These are phyloP conservation scores for Phaeolepiota aurea DNA, from an alignment of 768 basidiomycete genomes.

Conservation along the genomic window DNA sequence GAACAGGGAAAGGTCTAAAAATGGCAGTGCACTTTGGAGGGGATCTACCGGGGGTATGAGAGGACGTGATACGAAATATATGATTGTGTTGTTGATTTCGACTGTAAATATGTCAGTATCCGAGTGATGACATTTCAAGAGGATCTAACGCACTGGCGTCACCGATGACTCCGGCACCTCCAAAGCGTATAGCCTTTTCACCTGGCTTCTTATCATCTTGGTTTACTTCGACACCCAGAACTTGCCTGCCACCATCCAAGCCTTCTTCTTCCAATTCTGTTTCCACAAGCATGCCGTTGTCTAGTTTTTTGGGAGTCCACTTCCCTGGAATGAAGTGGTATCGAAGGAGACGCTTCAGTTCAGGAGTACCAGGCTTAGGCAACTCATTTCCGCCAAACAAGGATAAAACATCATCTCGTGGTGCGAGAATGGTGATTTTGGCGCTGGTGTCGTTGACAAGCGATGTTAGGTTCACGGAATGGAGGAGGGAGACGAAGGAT, in stretches of 20 bases:
- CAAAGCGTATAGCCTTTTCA: slow-evolving; percentile 64
- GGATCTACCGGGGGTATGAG: slow-evolving; percentile 77
- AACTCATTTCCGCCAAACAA: slow-evolving; percentile 44
- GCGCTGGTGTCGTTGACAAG: slow-evolving; percentile 64
- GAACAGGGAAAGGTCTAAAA: slow-evolving; percentile 84
- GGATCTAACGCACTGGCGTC: slow-evolving; percentile 58
- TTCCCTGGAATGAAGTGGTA: slow-evolving; percentile 91
- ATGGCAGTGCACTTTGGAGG: slow-evolving; percentile 71
- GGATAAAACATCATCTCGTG: slow-evolving; percentile 75
- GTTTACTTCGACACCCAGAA: slow-evolving; percentile 59
- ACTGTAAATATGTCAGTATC: slow-evolving; percentile 33
- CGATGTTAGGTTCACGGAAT: slow-evolving; percentile 65
- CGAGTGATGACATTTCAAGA: background rate
- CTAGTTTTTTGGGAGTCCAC: slow-evolving; percentile 63
- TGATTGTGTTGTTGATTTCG: slow-evolving; percentile 64
- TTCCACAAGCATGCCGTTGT: slow-evolving; percentile 67
- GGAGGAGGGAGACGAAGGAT: slow-evolving; percentile 81
- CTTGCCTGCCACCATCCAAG: slow-evolving; percentile 60
- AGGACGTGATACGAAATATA: slow-evolving; percentile 85
- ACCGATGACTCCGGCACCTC: slow-evolving; percentile 73
- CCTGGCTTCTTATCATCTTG: slow-evolving; percentile 33
- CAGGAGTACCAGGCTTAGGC: slow-evolving; percentile 57
- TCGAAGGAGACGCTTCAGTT: slow-evolving; percentile 63
- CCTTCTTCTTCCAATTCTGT: slow-evolving; percentile 72
- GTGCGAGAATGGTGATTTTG: slow-evolving; percentile 86